Percentiles rank a stretch among this genome's conserved stretches.
Conservation (phyloP, 139 green algal genomes). For the Astrephomene gubernaculifera region DNA sequence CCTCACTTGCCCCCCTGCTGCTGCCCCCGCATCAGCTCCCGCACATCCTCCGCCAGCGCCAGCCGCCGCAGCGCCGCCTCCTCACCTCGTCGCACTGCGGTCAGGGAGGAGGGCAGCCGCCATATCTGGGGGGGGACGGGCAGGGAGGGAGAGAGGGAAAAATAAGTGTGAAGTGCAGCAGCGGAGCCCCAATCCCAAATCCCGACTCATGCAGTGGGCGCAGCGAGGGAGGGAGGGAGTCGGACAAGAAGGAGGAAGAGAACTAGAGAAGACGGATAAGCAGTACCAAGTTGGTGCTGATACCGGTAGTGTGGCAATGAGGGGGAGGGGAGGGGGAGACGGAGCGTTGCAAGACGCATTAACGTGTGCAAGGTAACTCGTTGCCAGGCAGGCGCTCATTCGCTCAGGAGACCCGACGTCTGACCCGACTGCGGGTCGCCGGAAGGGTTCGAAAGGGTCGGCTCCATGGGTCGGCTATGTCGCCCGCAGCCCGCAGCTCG, state of each 20-base stretch:
- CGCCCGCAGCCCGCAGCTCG: too few relatives aligned
- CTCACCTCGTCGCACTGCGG: conserved; percentile 42
- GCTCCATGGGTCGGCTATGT: background rate
- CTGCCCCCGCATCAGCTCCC: conserved; percentile 21
- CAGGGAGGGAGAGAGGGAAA: background rate
- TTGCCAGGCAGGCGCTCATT: too few relatives aligned
- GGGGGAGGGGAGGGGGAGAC: too few relatives aligned
- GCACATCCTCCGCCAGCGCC: conserved; percentile 49
- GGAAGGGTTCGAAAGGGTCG: background rate
- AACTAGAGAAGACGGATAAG: background rate
- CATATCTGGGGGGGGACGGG: conserved; percentile 46
- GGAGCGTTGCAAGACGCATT: too few relatives aligned
- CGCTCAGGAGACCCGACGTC: too few relatives aligned
- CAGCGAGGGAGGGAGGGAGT: background rate
- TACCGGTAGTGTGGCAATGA: too few relatives aligned
- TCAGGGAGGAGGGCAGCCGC: conserved; percentile 48
- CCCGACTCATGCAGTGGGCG: background rate
- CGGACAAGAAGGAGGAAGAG: background rate
- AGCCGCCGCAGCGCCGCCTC: conserved; percentile 35
- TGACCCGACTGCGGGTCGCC: too few relatives aligned
- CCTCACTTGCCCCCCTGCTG: background rate
- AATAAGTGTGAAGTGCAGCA: too few relatives aligned
- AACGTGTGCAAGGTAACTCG: too few relatives aligned
- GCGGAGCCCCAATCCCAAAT: too few relatives aligned
- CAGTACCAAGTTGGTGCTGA: too few relatives aligned